Evolutionary conservation across 1,284 basidiomycete genomes (phyloP), one percentile per base, ranked within the genome.

Genomic region (Wallemia mellicola): DNA sequence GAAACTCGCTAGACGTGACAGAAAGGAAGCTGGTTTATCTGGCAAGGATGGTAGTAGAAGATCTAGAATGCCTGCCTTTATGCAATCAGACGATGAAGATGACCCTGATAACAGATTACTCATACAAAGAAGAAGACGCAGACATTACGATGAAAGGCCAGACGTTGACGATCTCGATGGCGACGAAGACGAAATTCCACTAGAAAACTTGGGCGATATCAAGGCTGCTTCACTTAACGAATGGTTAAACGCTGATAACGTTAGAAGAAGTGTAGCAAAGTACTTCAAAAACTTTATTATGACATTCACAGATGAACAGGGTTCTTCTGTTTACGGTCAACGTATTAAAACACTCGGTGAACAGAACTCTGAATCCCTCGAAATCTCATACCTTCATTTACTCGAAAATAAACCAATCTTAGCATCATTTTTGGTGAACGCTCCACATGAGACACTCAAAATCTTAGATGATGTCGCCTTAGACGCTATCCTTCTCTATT

Each of bases 391-490:
- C 70, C 76, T 87, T 22, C 88, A 99, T 67, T 78, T 98, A 19
- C 82, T 85, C 1, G 74, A 82, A 61, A 83, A 86, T 24, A 94
- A 94, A 66, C 85, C 92, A 14, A 89, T 95, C 64, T 76, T 99
- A 27, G 91, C 92, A 28, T 98, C 92, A 70, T 98, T 98, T 74
- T 76, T 99, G 56, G 87, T 85, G 66, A 95, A 95, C 71, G 87
- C 86, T 54, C 94, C 94, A 0, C 76, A 82, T 27, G 79, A 86
- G 11, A 92, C 98, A 82, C 79, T 99, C 27, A 75, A 80, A 58
- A 86, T 96, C 63, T 94, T 99, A 66, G 94, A 98, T 71, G 82
- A 88, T 68, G 89, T 96, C 58, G 92, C 92, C 0, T 77, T 96
- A 58, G 82, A 83, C 62, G 88, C 86, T 55, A 91, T 98, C 66